Base-by-base conservation (phyloP, 2,329 filamentous ascomycete species). In the Fusarium nisikadoi region DNA sequence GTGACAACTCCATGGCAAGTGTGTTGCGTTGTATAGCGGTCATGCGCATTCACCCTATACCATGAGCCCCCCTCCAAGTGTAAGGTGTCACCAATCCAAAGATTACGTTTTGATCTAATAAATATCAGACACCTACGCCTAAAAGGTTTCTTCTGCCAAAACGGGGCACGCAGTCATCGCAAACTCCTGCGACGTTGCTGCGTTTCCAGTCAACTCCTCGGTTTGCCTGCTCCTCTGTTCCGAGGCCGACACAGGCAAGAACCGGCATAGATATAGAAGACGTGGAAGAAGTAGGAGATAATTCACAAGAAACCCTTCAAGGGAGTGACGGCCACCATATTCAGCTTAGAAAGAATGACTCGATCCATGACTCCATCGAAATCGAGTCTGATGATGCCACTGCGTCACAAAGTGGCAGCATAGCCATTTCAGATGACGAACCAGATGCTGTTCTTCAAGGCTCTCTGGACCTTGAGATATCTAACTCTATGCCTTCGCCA, bases 131-230 rank as follows among this genome's bases (percentile, higher is more conserved):
- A 38, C 80, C 82, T 8, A 79, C 80, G 11, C 81, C 83, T 25
- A 78, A 81, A 65, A 79, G 81, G 10, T 84, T 84, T 62, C 75
- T 83, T 59, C 76, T 81, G 11, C 75, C 81, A 5, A 83, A 81
- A 61, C 70, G 81, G 35, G 75, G 76, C 19, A 74, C 79, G n/a
- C 77, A 79, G 54, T 68, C 75, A 10, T 80, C 80, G 31, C 79
- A 81, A 65, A 78, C 79, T 27, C 79, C 79, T 17, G 72, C 78
- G 29, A 77, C 69, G 27, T 62, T 74, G 11, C 76, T 77, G 52
- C 80, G 77, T 57, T 83, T 83, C 59, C 80, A 80, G 35, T 80
- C 81, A 31, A 84, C 82, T 41, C 82, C 81, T 25, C 78, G 80
- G n/a, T 84, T 83, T 69, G 79, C 79, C 53, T 76, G 78, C 6